These are phyloP conservation scores for Cyamopsis tetragonoloba DNA, from an alignment of 306 rosid genomes.

Conservation along the genomic window DNA sequence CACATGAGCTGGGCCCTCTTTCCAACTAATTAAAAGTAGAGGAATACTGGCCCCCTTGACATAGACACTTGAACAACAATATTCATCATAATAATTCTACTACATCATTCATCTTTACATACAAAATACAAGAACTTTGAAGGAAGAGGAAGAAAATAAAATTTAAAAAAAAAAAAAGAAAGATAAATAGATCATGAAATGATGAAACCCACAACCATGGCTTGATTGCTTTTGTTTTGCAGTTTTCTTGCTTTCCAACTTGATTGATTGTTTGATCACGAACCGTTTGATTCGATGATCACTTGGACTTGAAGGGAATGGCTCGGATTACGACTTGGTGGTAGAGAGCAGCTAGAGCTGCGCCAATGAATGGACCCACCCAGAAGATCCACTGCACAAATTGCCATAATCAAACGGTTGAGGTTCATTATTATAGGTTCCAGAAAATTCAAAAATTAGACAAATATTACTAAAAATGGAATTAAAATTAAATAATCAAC, in stretches of 20 bases:
- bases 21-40: conserved; percentile 35
- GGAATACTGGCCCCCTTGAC: conserved; percentile 30
- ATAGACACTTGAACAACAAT: conserved; percentile 23
- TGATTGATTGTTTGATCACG: neutral
- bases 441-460: neutral
- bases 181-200: neutral
- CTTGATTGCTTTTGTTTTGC: neutral
- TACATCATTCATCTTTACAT: conserved; percentile 33
- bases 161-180: neutral
- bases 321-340: conserved; percentile 50
- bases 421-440: neutral
- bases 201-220: conserved; percentile 28
- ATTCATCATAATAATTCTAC: conserved; percentile 13
- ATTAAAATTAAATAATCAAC: neutral
- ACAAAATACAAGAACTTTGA: conserved; percentile 20
- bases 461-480: neutral
- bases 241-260: neutral
- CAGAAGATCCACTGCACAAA: conserved; percentile 49
- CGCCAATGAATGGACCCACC: conserved; percentile 59
- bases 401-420: neutral
- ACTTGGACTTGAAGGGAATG: conserved; percentile 55
- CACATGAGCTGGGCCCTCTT: conserved; percentile 36
- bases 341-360: conserved; percentile 48
- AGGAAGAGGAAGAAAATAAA: neutral
- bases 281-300: conserved; percentile 12